phyloP scores from a whole-genome alignment of 805 yeast species.

The Candida xiaguanensis region DNA sequence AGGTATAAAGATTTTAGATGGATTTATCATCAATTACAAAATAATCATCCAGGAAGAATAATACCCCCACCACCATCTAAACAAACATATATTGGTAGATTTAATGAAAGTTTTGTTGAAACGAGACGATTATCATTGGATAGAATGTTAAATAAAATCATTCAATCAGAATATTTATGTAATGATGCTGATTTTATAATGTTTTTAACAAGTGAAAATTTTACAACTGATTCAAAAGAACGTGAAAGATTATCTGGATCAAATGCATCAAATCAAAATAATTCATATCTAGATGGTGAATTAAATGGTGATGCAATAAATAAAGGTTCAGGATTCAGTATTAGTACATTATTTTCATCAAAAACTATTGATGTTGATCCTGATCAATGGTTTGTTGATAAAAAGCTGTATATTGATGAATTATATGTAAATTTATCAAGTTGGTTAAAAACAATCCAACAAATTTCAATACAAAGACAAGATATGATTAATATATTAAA shows the following conservation, averaged over 20 bases:
- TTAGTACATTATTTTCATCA: conserved; percentile 69
- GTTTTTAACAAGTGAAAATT: conserved; percentile 73
- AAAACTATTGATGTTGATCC: conserved; percentile 69
- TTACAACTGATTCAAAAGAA: conserved; percentile 63
- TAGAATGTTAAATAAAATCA: conserved; percentile 75
- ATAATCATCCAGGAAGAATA: conserved; percentile 83
- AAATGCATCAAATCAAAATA: conserved; percentile 39
- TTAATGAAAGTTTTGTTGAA: conserved; percentile 87
- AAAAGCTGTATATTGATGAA: conserved; percentile 63
- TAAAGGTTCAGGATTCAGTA: conserved; percentile 15
- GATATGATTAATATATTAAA: conserved; percentile 67
- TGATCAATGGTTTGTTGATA: conserved; percentile 72
- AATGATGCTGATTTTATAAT: conserved; percentile 72
- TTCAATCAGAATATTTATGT: conserved; percentile 52
- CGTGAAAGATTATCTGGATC: conserved; percentile 60
- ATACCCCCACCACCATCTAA: conserved; percentile 93
- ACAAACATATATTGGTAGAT: conserved; percentile 88
- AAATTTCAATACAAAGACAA: conserved; percentile 68
- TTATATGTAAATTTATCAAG: conserved; percentile 70
- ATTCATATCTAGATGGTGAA: conserved; percentile 30
- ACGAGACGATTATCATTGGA: conserved; percentile 80
- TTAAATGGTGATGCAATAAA: background rate
- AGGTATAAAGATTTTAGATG: conserved; percentile 91
- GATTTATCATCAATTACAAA: conserved; percentile 84
- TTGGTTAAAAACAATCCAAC: conserved; percentile 67